Base-by-base conservation (phyloP, 352 stramenopile species). In the Phytopythium oedochilum region DNA sequence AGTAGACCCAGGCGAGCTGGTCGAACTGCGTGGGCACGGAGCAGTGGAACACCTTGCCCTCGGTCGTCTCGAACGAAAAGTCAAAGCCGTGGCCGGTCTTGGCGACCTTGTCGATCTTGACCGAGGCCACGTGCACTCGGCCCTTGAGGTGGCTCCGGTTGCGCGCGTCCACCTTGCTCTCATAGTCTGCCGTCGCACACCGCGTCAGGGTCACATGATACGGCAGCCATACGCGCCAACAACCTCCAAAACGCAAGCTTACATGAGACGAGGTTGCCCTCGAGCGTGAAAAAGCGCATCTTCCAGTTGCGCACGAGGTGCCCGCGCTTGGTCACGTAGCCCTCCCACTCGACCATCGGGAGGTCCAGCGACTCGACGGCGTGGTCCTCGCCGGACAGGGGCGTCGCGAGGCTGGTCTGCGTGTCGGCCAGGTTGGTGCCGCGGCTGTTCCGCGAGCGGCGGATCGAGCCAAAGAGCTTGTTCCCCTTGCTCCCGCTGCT, bases 241-340 rank as follows among this genome's bases (percentile, higher is more conserved):
- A 18, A n/a, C n/a, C n/a, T n/a, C n/a, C n/a, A 29, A 34, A 40
- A 63, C 26, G 28, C 18, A 53, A 46, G 65, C 77, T 28, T 71
- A 88, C 77, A 96, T 28, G 83, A 96, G 34, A 96, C 55, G 45
- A 90, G 68, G 58, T 91, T 96, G 43, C 83, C 84, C 35, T 96
- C 86, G 20, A 96, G 63, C 32, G 84, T 94, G 64, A 96, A 96
- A 50, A 92, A 96, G 15, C 86, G 74, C 60, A 79, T 78, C 53
- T 94, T 96, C 86, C 86, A 96, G 64, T 96, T 94, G 46, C 84
- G 78, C 56, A 96, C 83, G 35, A 96, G 65, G 52, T 96, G 83
- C 0, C 86, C 84, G 34, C 84, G 73, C 65, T 96, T 96, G n/a
- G 82, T 92, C n/a, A 93, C 86, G 59, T 94, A 96, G 36, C 86